Base-by-base conservation (phyloP, 2,329 filamentous ascomycete species). In the Calonectria leucothoes region DNA sequence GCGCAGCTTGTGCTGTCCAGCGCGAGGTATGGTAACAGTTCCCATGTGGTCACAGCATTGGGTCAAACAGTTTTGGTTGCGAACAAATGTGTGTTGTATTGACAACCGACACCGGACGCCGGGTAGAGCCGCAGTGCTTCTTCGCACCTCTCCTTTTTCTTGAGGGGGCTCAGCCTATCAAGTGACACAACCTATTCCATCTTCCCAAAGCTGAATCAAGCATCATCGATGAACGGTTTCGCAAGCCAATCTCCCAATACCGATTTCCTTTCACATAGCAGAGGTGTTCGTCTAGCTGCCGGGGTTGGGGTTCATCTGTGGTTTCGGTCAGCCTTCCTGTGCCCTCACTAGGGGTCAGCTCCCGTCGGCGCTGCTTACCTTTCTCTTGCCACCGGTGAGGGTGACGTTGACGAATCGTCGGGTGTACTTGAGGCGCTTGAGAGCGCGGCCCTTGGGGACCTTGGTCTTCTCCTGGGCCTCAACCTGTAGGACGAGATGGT, bases 351-450 rank as follows among this genome's bases (percentile, higher is more conserved):
- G 11, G 15, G 14, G 45, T 51, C 35, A 48, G 48, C 11, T 29
- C 63, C 35, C 17, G 4, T 25, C 45, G 33, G 29, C 39, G 27
- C 70, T 75, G 79, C 89, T 85, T 88, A 97, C 95, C 95, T 98
- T 98, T 89, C 96, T 92, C 96, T 98, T 98, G 90, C 96, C 96
- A 88, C 95, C 96, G 81, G 96, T 97, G 89, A 98, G 92, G 85
- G 95, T 97, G 86, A 98, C 95, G 90, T 98, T 98, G 82, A 98
- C 96, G 91, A 98, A 98, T 85, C 96, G 95, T 87, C 96, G 94
- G 83, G 95, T 98, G 93, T 98, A 98, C 87, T 92, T 93, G 87
- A 97, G 93, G 85, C 96, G 93, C 95, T 98, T 98, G 90, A 97
- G 95, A 82, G 96, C 96, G 86, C 96, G 95, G 86, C 96, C 96